Conservation (phyloP, 805 yeast genomes). For the Kuraishia floccosa region DNA sequence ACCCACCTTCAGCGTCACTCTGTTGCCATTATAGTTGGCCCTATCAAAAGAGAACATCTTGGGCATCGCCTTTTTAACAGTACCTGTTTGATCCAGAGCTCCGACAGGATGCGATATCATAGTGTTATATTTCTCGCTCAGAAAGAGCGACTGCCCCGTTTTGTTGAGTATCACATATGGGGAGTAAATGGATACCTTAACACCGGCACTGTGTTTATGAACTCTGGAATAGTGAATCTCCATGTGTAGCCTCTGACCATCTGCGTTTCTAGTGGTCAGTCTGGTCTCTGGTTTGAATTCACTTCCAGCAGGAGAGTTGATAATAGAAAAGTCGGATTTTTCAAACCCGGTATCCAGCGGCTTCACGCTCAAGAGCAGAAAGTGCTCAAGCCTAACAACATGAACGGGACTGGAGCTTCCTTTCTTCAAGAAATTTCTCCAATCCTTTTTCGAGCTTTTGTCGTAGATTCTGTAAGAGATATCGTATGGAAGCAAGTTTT, state of each 20-base stretch:
- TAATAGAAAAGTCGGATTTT: slow-evolving; percentile 64
- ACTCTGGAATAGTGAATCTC: slow-evolving; percentile 50
- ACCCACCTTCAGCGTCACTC: slow-evolving; percentile 55
- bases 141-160: slow-evolving; percentile 54
- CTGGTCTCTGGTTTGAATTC: slow-evolving; percentile 45
- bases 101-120: slow-evolving; percentile 29
- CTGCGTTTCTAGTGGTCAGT: slow-evolving; percentile 40
- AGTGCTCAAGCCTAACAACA: slow-evolving; percentile 62
- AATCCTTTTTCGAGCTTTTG: slow-evolving; percentile 54
- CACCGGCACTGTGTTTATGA: slow-evolving; percentile 42
- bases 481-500: slow-evolving; percentile 78
- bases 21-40: slow-evolving; percentile 33
- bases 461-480: slow-evolving; percentile 67
- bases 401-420: slow-evolving; percentile 71
- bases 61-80: slow-evolving; percentile 33
- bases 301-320: slow-evolving; percentile 43
- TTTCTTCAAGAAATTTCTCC: slow-evolving; percentile 48
- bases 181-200: slow-evolving; percentile 60
- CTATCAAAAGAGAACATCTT: slow-evolving; percentile 74
- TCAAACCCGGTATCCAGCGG: slow-evolving; percentile 52
- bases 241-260: slow-evolving; percentile 59
- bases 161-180: slow-evolving; percentile 80
- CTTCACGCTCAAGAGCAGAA: slow-evolving; percentile 58
- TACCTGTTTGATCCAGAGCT: slow-evolving; percentile 3
- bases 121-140: slow-evolving; percentile 47